phyloP scores from a whole-genome alignment of 345 rosid species.

The Tarenaya hassleriana region DNA sequence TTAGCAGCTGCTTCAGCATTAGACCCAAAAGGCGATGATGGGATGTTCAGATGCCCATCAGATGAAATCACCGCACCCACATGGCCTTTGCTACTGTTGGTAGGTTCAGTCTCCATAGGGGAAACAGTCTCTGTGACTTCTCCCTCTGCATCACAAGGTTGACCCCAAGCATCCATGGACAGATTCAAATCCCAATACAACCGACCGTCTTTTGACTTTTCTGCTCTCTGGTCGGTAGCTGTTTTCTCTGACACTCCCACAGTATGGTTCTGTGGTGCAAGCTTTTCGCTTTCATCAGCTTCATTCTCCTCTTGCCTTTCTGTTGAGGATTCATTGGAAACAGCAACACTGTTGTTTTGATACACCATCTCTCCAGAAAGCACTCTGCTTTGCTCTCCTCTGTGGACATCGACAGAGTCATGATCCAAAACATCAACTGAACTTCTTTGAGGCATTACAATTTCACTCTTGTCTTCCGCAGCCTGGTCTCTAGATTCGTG shows the following conservation, averaged over 20 bases:
- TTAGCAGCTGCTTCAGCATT: slow-evolving; percentile 11
- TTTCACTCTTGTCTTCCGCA: slow-evolving; percentile 13
- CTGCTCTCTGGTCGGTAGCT: slow-evolving; percentile 13
- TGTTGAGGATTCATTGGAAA: slow-evolving; percentile 26
- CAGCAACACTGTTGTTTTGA: slow-evolving; percentile 6
- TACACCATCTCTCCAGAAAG: slow-evolving; percentile 7
- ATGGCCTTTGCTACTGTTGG: slow-evolving; percentile 1
- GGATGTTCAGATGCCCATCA: slow-evolving; percentile 13
- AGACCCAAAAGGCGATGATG: not conserved
- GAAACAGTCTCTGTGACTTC: slow-evolving; percentile 6
- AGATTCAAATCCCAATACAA: slow-evolving; percentile 47
- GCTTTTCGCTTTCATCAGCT: slow-evolving; percentile 20
- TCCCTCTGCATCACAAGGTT: slow-evolving; percentile 29
- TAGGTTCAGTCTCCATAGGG: slow-evolving; percentile 5
- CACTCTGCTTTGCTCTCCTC: not conserved
- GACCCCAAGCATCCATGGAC: slow-evolving; percentile 45
- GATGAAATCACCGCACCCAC: slow-evolving; percentile 18
- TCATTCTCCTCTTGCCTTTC: slow-evolving; percentile 12
- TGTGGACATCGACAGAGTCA: slow-evolving; percentile 11
- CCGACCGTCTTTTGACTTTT: slow-evolving; percentile 26
- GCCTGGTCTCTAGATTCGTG: slow-evolving; percentile 11
- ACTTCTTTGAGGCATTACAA: not conserved
- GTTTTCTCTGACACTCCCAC: slow-evolving; percentile 16
- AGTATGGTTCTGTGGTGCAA: slow-evolving; percentile 23
- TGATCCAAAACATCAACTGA: not conserved